Evolutionary conservation across 2,329 filamentous ascomycete species (phyloP).

Genomic region (Grosmannia huntii): DNA sequence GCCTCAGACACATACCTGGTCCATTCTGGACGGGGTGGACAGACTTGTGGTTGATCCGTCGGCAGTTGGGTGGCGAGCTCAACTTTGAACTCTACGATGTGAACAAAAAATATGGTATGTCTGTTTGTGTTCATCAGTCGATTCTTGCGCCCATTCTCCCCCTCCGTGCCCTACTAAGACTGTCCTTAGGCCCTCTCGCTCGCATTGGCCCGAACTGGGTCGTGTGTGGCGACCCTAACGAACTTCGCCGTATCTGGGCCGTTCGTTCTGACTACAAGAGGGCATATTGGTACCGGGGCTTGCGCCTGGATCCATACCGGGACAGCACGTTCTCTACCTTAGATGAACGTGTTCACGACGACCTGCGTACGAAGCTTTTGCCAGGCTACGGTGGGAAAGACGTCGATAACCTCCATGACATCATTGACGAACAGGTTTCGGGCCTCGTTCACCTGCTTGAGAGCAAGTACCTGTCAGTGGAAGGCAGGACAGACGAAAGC

Average conservation of each 20-base stretch:
- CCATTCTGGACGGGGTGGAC: slow-evolving; percentile 17
- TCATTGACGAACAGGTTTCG: slow-evolving; percentile 32
- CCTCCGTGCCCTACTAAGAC: too few relatives aligned
- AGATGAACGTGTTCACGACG: slow-evolving; percentile 30
- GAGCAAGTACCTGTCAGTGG: slow-evolving; percentile 26
- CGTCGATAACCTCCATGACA: slow-evolving; percentile 16
- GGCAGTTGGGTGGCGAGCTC: slow-evolving; percentile 15
- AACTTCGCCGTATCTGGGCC: slow-evolving; percentile 19
- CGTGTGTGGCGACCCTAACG: slow-evolving; percentile 17
- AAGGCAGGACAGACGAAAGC: slow-evolving; percentile 16
- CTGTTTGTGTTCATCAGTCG: too few relatives aligned
- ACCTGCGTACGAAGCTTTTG: slow-evolving; percentile 22
- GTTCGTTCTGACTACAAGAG: slow-evolving; percentile 16
- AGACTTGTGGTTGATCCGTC: slow-evolving; percentile 19
- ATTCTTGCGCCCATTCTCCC: too few relatives aligned
- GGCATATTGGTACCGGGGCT: slow-evolving; percentile 30
- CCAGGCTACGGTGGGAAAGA: slow-evolving; percentile 18
- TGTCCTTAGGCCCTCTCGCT: slow-evolving; percentile 15
- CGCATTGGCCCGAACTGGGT: slow-evolving; percentile 19
- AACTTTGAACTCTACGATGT: slow-evolving; percentile 14
- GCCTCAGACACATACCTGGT: slow-evolving; percentile 17
- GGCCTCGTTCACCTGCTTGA: slow-evolving; percentile 32
- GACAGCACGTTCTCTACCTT: slow-evolving; percentile 37
- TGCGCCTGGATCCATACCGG: slow-evolving; percentile 34
- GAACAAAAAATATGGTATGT: slow-evolving; percentile 14